Base-by-base conservation (phyloP, 257 asterid species). In the Solanum commersonii region DNA sequence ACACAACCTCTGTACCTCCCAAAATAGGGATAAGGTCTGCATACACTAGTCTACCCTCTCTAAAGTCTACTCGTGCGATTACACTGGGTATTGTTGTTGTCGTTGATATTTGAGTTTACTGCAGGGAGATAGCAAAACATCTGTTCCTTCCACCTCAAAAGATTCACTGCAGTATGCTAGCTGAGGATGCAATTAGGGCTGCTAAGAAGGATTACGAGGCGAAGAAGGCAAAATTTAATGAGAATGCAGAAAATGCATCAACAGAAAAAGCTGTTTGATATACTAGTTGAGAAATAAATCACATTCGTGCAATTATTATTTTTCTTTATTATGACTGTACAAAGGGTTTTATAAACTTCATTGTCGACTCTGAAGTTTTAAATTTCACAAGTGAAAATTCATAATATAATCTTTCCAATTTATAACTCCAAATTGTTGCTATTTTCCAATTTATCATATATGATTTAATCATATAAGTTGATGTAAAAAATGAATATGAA, bases 141-240 rank as follows among this genome's bases (percentile, higher is more conserved):
- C 99, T 96, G 0, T 94, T 98, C 86, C 99, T 94, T 22, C 98
- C 99, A 46, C 99, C 98, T 0, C 98, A 94, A 72, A 96, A 96
- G 84, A 93, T 96, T 89, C 99, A 95, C 76, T 96, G 99, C 94
- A 96, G 99, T 92, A 96, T 96, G 99, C 98, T 96, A 79, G 99
- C 99, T 46, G 99, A 96, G 93, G 99, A 96, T 89, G 99, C 99
- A 60, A 95, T 96, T 31, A 95, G 94, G 89, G 98, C 98, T 20
- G 98, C 98, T 34, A 96, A 94, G 63, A 94, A 94, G 90, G 98
- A 96, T 81, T 96, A 96, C 5, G 96, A 91, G 89, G 91, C 93
- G 6, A 96, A 95, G 90, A 96, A 92, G 29, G 86, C 93, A 10
- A 95, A 92, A 68, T 42, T 37, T 5, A 87, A 40, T 68, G 92